phyloP scores from a whole-genome alignment of 2,329 filamentous ascomycete species.

The Plectosphaerella cucumerina region DNA sequence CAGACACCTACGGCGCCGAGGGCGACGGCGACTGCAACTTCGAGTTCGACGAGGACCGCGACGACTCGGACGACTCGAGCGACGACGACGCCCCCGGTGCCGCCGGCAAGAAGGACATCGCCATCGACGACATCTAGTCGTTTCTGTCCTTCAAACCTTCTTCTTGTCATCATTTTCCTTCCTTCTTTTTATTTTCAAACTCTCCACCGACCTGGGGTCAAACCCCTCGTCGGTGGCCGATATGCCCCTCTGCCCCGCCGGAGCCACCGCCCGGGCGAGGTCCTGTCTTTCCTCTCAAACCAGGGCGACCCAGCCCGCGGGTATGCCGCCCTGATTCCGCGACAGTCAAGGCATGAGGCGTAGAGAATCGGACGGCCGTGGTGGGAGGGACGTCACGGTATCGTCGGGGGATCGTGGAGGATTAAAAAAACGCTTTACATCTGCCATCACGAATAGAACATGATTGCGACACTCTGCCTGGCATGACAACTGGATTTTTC shows the following conservation, averaged over 20 bases:
- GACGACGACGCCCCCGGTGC: constrained; percentile 49
- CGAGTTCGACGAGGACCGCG: constrained; percentile 94
- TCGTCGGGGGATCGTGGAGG: constrained; percentile 18
- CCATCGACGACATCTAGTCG: constrained; percentile 89
- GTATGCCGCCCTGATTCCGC: constrained; percentile 23
- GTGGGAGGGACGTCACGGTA: constrained; percentile 60
- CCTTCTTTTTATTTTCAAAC: background rate
- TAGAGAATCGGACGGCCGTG: constrained; percentile 36
- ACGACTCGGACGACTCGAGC: constrained; percentile 50
- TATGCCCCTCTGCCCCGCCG: constrained; percentile 6
- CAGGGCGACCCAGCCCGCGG: constrained; percentile 8
- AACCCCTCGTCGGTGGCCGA: constrained; percentile 5
- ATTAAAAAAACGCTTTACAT: background rate
- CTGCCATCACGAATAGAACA: too few species aligned
- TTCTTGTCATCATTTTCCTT: constrained; percentile 1
- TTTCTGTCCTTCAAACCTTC: background rate
- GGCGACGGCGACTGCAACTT: constrained; percentile 96
- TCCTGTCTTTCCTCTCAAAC: constrained; percentile 64
- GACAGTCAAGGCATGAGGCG: constrained; percentile 38
- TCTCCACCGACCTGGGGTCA: background rate
- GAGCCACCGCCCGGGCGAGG: background rate
- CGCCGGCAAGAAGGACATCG: constrained; percentile 72
- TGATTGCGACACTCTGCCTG: too few species aligned
- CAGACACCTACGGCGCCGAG: constrained; percentile 87
- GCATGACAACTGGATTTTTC: too few species aligned